Base-by-base conservation (phyloP, 148 eudicot species). In the Euryodendron excelsum region DNA sequence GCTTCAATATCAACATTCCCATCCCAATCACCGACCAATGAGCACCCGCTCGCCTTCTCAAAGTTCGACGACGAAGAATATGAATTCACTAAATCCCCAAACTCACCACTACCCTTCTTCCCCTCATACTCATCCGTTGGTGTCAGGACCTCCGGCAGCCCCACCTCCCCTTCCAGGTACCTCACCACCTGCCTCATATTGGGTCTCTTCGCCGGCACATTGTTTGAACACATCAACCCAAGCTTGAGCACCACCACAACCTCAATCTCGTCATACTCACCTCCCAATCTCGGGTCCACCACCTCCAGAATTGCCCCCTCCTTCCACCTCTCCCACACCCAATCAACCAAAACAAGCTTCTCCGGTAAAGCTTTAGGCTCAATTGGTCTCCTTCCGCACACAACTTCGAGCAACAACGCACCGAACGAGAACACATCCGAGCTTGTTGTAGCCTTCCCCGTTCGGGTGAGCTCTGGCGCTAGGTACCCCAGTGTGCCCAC, bases 401-500 rank as follows among this genome's bases (percentile, higher is more conserved):
- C 97, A 28, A 92, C 89, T 77, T 94, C 98, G 27, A 92, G 80
- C 87, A 94, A 52, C 78, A 94, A 82, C n/a, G 93, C 94, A 41
- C 98, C 98, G 78, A 92, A 94, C 4, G 94, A 94, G 70, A 87
- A 94, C 71, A 92, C 93, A 69, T 92, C 97, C 0, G 98, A 88
- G 78, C 85, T 87, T 3, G 89, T 78, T 0, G 93, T 94, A 15
- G 98, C 92, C 90, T 89, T 92, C 1, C 98, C 98, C 0, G 97
- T 94, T 53, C 87, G 86, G 15, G 95, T 91, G 25, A 93, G 80
- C 85, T 93, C 97, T 0, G 97, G 93, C 21, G 97, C 97, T 63
- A 93, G 85, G 76, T 93, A 93, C 47, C 97, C 97, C n/a, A 93
- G 82, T 34, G 97, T 93, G 44, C 97, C 97, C 75, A 91, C 97